Percentiles rank a stretch among this genome's conserved stretches.
Evolutionary conservation across 2,329 filamentous ascomycete species (phyloP).

Genomic region (Exophiala alcalophila): DNA sequence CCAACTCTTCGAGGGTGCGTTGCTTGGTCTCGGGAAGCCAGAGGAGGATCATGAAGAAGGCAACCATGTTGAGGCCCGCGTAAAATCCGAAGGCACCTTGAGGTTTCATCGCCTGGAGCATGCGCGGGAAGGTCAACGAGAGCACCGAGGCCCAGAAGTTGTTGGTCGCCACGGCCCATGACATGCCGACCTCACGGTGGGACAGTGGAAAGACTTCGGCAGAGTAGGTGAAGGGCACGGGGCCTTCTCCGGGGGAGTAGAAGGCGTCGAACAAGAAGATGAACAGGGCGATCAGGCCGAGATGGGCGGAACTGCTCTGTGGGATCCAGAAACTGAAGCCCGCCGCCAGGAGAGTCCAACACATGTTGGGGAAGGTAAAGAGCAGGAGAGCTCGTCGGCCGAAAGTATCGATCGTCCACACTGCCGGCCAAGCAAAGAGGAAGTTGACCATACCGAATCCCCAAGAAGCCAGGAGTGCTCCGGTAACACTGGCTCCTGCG

Average conservation of each 20-base stretch:
- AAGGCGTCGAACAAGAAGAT: slow-evolving; percentile 46
- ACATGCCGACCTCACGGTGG: slow-evolving; percentile 54
- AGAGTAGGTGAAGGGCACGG: slow-evolving; percentile 65
- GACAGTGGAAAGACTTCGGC: slow-evolving; percentile 66
- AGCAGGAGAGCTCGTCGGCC: slow-evolving; percentile 63
- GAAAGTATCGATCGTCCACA: slow-evolving; percentile 62
- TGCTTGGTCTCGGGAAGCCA: slow-evolving; percentile 58
- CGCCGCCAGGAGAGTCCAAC: slow-evolving; percentile 50
- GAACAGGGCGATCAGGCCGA: slow-evolving; percentile 43
- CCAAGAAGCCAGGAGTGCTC: slow-evolving; percentile 61
- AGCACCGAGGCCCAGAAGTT: slow-evolving; percentile 50
- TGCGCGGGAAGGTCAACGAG: slow-evolving; percentile 50
- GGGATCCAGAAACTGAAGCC: slow-evolving; percentile 55
- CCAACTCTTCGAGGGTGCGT: slow-evolving; percentile 53
- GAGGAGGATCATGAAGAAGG: slow-evolving; percentile 63
- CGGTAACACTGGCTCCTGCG: slow-evolving; percentile 54
- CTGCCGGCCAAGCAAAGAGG: slow-evolving; percentile 61
- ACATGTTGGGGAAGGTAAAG: slow-evolving; percentile 64
- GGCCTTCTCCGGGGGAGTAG: slow-evolving; percentile 59
- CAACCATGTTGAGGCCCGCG: slow-evolving; percentile 57
- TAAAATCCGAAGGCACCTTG: slow-evolving; percentile 58
- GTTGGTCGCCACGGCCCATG: slow-evolving; percentile 46
- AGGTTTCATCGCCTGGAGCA: slow-evolving; percentile 48
- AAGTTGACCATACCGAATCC: slow-evolving; percentile 66
- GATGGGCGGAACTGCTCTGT: slow-evolving; percentile 37